Evolutionary conservation across 1,139 yeast genomes (phyloP).

Genomic region (Ashbya aceris): DNA sequence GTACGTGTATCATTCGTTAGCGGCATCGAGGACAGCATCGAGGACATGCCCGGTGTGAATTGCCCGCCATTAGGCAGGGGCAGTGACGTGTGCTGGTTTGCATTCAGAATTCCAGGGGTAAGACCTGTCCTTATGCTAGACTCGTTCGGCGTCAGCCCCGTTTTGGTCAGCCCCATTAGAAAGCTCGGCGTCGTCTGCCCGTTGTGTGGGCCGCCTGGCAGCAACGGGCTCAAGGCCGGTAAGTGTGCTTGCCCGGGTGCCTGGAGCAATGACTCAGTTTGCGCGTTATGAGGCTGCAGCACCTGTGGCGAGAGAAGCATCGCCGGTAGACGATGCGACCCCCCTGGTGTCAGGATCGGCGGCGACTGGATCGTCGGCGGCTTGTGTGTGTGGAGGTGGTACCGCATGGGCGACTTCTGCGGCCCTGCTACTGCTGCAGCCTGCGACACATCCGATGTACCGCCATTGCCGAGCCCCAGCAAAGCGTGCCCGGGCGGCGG

Average conservation of each 20-base stretch:
- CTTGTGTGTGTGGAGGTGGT: conserved; percentile 12
- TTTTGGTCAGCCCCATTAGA: conserved; percentile 33
- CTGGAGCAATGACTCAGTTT: not conserved
- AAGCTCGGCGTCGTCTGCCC: conserved; percentile 13
- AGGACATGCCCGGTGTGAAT: conserved; percentile 1
- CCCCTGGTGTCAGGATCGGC: conserved; percentile 50
- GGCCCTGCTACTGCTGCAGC: not conserved
- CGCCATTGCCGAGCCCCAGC: not conserved
- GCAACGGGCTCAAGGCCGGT: conserved; percentile 12
- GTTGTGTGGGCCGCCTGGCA: conserved; percentile 3
- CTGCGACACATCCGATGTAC: not conserved
- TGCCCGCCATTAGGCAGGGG: not conserved
- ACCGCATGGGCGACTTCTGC: conserved; percentile 14
- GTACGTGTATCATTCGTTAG: not conserved
- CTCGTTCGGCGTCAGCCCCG: conserved; percentile 66
- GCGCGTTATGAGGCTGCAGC: conserved; percentile 12
- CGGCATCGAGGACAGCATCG: not conserved
- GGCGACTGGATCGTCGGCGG: conserved; percentile 34
- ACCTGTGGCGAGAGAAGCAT: conserved; percentile 32
- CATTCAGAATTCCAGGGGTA: conserved; percentile 38
- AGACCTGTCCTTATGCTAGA: conserved; percentile 56
- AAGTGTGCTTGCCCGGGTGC: conserved; percentile 2
- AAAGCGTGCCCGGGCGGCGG: conserved; percentile 2
- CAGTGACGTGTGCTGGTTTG: not conserved
- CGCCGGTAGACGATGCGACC: conserved; percentile 50